Conservation (phyloP, 2,329 filamentous ascomycete species). For the Cladosporium phlei region DNA sequence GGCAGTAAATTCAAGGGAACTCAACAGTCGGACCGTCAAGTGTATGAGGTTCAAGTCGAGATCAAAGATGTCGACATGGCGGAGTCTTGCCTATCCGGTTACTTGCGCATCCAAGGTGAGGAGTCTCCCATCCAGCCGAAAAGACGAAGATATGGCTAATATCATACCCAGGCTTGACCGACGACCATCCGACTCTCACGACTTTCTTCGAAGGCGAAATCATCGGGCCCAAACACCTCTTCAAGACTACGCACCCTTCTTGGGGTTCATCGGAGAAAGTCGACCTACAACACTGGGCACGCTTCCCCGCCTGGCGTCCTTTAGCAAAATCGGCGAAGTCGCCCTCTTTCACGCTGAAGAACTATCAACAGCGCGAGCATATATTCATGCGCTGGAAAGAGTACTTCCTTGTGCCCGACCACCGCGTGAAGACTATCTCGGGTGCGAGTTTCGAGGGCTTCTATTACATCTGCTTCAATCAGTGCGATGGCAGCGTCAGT, state of each 20-base stretch:
- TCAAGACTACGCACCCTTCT: conserved; percentile 78
- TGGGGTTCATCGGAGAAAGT: conserved; percentile 93
- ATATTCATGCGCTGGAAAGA: conserved; percentile 99
- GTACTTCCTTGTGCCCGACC: conserved; percentile 92
- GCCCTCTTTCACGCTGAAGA: conserved; percentile 56
- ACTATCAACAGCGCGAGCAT: conserved; percentile 74
- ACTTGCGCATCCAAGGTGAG: conserved; percentile 87
- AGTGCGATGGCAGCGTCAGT: conserved; percentile 75
- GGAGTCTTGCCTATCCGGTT: conserved; percentile 91
- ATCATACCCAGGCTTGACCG: conserved; percentile 67
- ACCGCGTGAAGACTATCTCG: conserved; percentile 81
- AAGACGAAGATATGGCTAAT: conserved; percentile 1
- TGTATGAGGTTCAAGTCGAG: conserved; percentile 94
- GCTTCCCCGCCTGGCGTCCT: conserved; percentile 81
- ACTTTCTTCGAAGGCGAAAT: conserved; percentile 99
- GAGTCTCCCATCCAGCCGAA: background rate
- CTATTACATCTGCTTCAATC: conserved; percentile 99
- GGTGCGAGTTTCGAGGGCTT: conserved; percentile 98
- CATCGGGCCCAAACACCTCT: conserved; percentile 91
- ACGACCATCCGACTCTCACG: conserved; percentile 93
- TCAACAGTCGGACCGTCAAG: conserved; percentile 86
- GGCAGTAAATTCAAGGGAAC: conserved; percentile 86
- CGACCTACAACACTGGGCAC: conserved; percentile 87
- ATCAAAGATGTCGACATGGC: conserved; percentile 94
- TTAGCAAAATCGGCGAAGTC: conserved; percentile 61